Evolutionary conservation across 352 stramenopile genomes (phyloP), one percentile per base, ranked within the genome.

Genomic region (Globisporangium rhizosaccharum): DNA sequence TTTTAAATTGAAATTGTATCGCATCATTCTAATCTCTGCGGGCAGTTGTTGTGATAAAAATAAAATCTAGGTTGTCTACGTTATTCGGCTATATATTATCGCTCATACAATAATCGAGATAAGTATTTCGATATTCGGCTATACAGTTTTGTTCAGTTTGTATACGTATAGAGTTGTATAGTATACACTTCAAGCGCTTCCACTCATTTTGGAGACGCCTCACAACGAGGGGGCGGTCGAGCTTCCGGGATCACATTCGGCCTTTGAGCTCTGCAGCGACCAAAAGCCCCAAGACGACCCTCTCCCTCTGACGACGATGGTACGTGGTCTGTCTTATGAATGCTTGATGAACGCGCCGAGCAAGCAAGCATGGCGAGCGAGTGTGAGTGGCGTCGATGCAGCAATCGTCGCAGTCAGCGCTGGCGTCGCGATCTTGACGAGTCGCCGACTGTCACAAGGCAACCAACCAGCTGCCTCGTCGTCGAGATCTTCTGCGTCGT

Each of bases 201-300:
- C 33, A 39, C 33, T 48, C 44, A 23, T 48, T n/a, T 48, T n/a
- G 44, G 2, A 23, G 17, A 48, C 44, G 2, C 44, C 44, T 25
- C 15, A 47, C 42, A 47, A 47, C 9, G n/a, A 12, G n/a, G 15
- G 3, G 44, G 17, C 44, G 44, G 44, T 48, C 44, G 44, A 23
- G 18, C 44, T 18, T 20, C 17, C 26, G 28, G n/a, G 33, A 23
- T 47, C 42, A 30, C 62, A 65, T 60, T 68, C 53, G 62, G 49
- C 51, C 62, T 64, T 68, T 64, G 57, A 61, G 62, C 62, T 54
- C 62, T 51, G 47, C 62, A 65, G 45, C 26, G 44, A 53, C 58
- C 50, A 57, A 57, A 66, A 57, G 48, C 37, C 30, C 47, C 33
- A 12, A 39, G 33, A 59, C 53, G 53, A 57, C 52, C 51, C 51